Conservation (phyloP, 345 rosid genomes). For the Hibiscus mutabilis region DNA sequence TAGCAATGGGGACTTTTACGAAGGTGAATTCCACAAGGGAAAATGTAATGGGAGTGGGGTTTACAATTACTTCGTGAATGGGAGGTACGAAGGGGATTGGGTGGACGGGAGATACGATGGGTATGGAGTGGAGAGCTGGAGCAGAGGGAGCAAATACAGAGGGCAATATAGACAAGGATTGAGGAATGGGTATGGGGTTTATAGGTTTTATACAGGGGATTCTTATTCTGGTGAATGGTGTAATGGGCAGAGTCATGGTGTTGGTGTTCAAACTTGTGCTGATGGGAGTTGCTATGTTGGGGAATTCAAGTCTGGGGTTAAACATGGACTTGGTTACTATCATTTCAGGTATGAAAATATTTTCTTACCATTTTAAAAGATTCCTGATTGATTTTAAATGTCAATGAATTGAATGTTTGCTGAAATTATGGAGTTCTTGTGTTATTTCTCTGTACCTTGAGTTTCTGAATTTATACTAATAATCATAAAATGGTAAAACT, state of each 20-base stretch:
- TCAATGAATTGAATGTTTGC: neutral
- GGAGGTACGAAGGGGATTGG: slow-evolving; percentile 96
- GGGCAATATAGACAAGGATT: slow-evolving; percentile 78
- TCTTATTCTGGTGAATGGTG: slow-evolving; percentile 89
- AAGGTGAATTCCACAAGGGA: slow-evolving; percentile 85
- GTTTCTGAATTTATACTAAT: too few relatives aligned
- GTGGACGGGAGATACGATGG: slow-evolving; percentile 87
- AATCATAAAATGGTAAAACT: neutral
- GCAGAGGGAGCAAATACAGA: slow-evolving; percentile 82
- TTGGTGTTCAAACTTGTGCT: slow-evolving; percentile 75
- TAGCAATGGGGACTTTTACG: slow-evolving; percentile 85
- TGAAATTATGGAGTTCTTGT: neutral
- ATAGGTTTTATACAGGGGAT: slow-evolving; percentile 83
- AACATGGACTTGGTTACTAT: slow-evolving; percentile 90
- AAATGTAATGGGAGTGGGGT: slow-evolving; percentile 88
- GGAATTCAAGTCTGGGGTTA: slow-evolving; percentile 75
- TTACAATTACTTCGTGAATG: slow-evolving; percentile 62
- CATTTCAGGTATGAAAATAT: slow-evolving; percentile 59
- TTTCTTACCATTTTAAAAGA: neutral
- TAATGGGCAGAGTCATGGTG: slow-evolving; percentile 93
- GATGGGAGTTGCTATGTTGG: slow-evolving; percentile 85
- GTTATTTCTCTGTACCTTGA: too few relatives aligned
- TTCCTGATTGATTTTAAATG: neutral
- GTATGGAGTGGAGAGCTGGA: slow-evolving; percentile 88
- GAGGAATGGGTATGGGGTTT: slow-evolving; percentile 78